Evolutionary conservation across 1,284 basidiomycete species (phyloP).

Genomic region (Stygiomarasmius scandens): DNA sequence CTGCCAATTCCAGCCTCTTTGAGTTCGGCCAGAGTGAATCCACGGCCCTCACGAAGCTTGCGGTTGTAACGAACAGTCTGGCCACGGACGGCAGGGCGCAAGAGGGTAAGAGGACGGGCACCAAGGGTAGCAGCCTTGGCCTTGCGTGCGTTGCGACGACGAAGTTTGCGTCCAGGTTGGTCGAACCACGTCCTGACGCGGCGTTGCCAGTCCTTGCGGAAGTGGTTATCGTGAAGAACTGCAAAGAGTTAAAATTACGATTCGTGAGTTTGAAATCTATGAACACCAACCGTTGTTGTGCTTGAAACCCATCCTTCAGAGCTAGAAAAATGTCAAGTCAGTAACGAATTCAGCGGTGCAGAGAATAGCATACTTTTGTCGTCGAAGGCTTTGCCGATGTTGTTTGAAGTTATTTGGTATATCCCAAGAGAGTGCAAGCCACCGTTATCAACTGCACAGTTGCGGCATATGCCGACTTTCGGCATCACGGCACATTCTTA

Average conservation of each 20-base stretch:
- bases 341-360: conserved; percentile 17
- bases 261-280: conserved; percentile 6
- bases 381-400: conserved; percentile 38
- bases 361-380: conserved; percentile 27
- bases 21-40: conserved; percentile 94
- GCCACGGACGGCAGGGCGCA: conserved; percentile 96
- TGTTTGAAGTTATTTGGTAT: conserved; percentile 17
- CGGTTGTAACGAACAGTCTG: conserved; percentile 99
- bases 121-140: conserved; percentile 91
- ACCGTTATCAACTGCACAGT: too few relatives aligned
- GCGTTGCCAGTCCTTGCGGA: conserved; percentile 98
- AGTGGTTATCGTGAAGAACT: conserved; percentile 94
- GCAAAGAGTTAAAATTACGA: conserved; percentile 16
- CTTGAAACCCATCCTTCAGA: conserved; percentile 71
- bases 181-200: conserved; percentile 98
- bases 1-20: conserved; percentile 95
- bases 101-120: conserved; percentile 88
- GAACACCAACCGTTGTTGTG: conserved; percentile 77
- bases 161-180: conserved; percentile 98
- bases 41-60: conserved; percentile 95
- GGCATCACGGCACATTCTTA: too few relatives aligned
- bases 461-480: too few relatives aligned
- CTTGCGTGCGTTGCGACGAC: conserved; percentile 92
- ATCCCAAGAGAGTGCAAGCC: too few relatives aligned
- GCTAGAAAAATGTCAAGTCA: conserved; percentile 20